Conservation (phyloP, 257 asterid genomes). For the Ballota nigra region DNA sequence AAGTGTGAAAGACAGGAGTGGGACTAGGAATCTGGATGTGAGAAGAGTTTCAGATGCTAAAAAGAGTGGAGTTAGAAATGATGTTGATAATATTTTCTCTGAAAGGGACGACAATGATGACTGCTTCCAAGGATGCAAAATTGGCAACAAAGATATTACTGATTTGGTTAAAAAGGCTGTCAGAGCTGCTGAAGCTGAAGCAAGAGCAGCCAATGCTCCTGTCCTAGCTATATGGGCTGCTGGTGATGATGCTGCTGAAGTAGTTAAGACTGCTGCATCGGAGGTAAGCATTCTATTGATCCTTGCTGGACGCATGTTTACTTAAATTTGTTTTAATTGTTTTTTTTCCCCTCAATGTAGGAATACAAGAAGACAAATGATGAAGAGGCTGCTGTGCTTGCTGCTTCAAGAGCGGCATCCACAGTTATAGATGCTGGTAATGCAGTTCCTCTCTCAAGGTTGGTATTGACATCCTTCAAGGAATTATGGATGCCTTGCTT, state of each 20-base stretch:
- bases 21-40: conserved; percentile 47
- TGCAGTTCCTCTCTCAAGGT: conserved; percentile 76
- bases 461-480: conserved; percentile 26
- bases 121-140: conserved; percentile 77
- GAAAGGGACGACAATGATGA: conserved; percentile 90
- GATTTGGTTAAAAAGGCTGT: conserved; percentile 87
- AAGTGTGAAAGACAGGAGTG: conserved; percentile 54
- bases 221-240: conserved; percentile 80
- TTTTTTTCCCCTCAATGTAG: conserved; percentile 34
- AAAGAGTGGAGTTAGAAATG: conserved; percentile 37
- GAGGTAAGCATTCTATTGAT: conserved; percentile 56
- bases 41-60: conserved; percentile 51
- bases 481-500: conserved; percentile 2
- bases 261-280: conserved; percentile 86
- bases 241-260: conserved; percentile 98
- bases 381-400: conserved; percentile 82
- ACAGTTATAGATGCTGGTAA: conserved; percentile 89
- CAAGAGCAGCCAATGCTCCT: conserved; percentile 91
- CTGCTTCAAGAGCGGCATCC: conserved; percentile 89
- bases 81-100: conserved; percentile 37
- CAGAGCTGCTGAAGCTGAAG: conserved; percentile 97
- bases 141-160: conserved; percentile 76
- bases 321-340: conserved; percentile 13
- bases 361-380: conserved; percentile 70
- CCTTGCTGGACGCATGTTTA: conserved; percentile 15